Percentiles rank a stretch among this genome's conserved stretches.
Conservation (phyloP, 495 filamentous ascomycete genomes). For the Saxophila tyrrhenica region DNA sequence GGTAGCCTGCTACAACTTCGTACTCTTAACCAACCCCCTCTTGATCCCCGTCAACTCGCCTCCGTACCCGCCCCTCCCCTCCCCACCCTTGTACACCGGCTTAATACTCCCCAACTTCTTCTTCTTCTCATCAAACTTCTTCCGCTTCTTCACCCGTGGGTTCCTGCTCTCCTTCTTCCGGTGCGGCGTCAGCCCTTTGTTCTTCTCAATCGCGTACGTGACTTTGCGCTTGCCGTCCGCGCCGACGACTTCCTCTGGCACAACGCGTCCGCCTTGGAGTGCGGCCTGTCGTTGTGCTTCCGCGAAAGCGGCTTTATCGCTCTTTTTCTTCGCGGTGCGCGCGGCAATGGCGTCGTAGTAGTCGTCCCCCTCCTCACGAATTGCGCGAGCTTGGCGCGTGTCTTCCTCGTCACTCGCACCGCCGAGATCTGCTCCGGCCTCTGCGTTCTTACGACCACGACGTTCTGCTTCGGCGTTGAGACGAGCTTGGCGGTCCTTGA, state of each 20-base stretch:
- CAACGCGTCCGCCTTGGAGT: slow-evolving; percentile 47
- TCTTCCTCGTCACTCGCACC: slow-evolving; percentile 53
- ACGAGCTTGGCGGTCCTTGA: slow-evolving; percentile 70
- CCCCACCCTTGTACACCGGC: slow-evolving; percentile 76
- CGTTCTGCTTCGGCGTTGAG: slow-evolving; percentile 79
- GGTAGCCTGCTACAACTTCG: slow-evolving; percentile 69
- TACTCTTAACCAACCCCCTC: slow-evolving; percentile 80
- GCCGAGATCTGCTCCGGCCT: slow-evolving; percentile 46
- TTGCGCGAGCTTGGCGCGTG: slow-evolving; percentile 35
- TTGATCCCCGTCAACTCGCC: slow-evolving; percentile 96
- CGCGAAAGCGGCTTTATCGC: slow-evolving; percentile 53
- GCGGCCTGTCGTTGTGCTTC: slow-evolving; percentile 42
- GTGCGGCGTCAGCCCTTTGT: slow-evolving; percentile 82
- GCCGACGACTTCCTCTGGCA: slow-evolving; percentile 48
- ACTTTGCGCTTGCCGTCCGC: slow-evolving; percentile 80
- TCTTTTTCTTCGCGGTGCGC: slow-evolving; percentile 57
- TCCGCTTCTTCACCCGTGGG: slow-evolving; percentile 94
- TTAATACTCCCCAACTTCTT: slow-evolving; percentile 84
- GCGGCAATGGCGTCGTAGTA: slow-evolving; percentile 84
- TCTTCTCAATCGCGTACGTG: slow-evolving; percentile 87
- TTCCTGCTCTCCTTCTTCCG: slow-evolving; percentile 89
- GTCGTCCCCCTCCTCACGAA: slow-evolving; percentile 39
- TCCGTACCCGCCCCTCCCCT: slow-evolving; percentile 74
- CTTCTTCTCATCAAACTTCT: slow-evolving; percentile 83
- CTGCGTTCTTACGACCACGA: slow-evolving; percentile 49